Evolutionary conservation across 208 protist genomes (phyloP).

Genomic region (Leishmania gerbilli): DNA sequence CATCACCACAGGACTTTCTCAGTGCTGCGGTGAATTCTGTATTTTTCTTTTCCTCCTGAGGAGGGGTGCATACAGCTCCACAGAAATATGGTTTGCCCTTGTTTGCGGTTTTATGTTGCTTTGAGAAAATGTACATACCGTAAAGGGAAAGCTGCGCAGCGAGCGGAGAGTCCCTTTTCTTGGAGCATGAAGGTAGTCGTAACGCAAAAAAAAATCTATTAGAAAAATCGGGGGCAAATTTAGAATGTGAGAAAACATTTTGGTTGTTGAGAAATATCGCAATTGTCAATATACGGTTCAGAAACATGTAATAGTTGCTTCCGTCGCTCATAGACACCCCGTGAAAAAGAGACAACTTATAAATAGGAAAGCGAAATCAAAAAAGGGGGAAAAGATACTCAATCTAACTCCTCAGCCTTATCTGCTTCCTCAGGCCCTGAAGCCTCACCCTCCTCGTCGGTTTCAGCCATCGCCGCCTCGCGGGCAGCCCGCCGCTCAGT

Average conservation of each 20-base stretch:
- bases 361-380: slow-evolving; percentile 3
- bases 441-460: background rate
- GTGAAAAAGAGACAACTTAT: background rate
- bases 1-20: background rate
- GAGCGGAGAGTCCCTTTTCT: background rate
- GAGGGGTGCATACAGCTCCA: background rate
- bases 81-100: background rate
- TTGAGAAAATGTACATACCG: background rate
- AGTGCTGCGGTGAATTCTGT: background rate
- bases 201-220: slow-evolving; percentile 13
- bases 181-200: slow-evolving; percentile 17
- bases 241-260: slow-evolving; percentile 11
- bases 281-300: slow-evolving; percentile 9
- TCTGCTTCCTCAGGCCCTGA: background rate
- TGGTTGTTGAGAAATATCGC: slow-evolving; percentile 10
- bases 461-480: slow-evolving; percentile 30
- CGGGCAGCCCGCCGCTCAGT: slow-evolving; percentile 42
- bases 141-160: background rate
- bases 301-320: background rate
- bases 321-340: background rate
- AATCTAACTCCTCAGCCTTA: slow-evolving; percentile 3
- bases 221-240: slow-evolving; percentile 7
- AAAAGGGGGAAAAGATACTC: background rate
- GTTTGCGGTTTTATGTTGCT: background rate
- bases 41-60: background rate